phyloP scores from a whole-genome alignment of 345 rosid species.

The Moricandia moricandioides region DNA sequence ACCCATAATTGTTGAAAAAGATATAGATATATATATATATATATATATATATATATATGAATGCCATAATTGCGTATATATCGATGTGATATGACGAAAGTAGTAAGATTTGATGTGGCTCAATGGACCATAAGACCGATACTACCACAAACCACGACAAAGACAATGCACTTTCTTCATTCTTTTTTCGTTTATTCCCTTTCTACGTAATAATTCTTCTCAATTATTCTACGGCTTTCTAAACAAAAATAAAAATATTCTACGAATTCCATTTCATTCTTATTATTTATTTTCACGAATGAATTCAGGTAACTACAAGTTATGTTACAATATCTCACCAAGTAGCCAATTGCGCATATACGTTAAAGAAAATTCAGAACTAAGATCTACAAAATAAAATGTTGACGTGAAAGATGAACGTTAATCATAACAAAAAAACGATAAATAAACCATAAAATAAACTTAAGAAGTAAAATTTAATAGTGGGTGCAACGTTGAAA shows the following conservation, averaged over 20 bases:
- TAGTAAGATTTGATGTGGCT: conserved; percentile 20
- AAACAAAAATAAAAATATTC: neutral
- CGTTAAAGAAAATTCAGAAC: neutral
- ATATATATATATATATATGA: neutral
- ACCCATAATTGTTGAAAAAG: conserved; percentile 4
- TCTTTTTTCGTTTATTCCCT: neutral
- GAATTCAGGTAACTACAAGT: neutral
- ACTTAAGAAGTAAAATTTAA: neutral
- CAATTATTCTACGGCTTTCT: conserved; percentile 9
- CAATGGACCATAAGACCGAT: neutral
- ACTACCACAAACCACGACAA: conserved; percentile 17
- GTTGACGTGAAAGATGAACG: neutral
- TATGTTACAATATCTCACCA: neutral
- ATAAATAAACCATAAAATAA: neutral
- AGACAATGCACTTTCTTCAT: conserved; percentile 22
- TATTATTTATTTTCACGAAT: neutral
- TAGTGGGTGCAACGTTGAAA: conserved; percentile 16
- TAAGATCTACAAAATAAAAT: neutral
- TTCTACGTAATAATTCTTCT: conserved; percentile 23
- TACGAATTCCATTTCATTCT: neutral
- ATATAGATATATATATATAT: neutral
- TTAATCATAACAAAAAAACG: neutral
- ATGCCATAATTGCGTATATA: conserved; percentile 8
- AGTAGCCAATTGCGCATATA: neutral
- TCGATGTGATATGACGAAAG: conserved; percentile 21